Evolutionary conservation across 106 monocot genomes (phyloP).

Genomic region (Dendrobium huoshanense): DNA sequence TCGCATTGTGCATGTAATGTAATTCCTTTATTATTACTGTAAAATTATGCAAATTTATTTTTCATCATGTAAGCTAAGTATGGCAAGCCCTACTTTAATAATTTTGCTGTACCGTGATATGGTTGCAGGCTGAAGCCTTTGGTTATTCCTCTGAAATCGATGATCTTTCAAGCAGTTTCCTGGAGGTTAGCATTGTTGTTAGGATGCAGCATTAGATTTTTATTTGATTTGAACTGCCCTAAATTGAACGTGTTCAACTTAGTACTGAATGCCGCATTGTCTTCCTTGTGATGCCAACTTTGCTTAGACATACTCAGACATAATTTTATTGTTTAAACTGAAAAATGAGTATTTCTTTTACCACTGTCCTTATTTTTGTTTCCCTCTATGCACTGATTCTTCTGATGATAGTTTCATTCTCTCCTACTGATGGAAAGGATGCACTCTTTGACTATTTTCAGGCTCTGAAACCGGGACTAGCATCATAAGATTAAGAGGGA

Average conservation of each 20-base stretch:
- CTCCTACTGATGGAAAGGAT: neutral
- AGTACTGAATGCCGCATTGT: neutral
- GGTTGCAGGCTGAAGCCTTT: slow-evolving; percentile 36
- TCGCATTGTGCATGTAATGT: neutral
- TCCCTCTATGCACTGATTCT: neutral
- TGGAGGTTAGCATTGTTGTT: slow-evolving; percentile 24
- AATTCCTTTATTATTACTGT: neutral
- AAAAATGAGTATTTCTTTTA: neutral
- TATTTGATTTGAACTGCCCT: neutral
- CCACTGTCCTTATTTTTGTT: neutral
- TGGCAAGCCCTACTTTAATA: neutral
- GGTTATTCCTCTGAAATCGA: slow-evolving; percentile 49
- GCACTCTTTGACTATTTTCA: neutral
- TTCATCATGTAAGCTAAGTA: neutral
- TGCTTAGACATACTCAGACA: neutral
- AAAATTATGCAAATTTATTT: neutral
- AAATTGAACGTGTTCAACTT: neutral
- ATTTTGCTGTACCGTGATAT: neutral
- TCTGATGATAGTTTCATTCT: neutral
- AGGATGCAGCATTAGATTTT: neutral
- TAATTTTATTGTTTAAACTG: neutral
- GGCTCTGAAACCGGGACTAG: neutral
- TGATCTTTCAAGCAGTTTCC: slow-evolving; percentile 53
- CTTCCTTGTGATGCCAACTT: neutral
- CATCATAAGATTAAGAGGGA: neutral